Evolutionary conservation across 2,329 filamentous ascomycete species (phyloP).

Genomic region (Colletotrichum godetiae): DNA sequence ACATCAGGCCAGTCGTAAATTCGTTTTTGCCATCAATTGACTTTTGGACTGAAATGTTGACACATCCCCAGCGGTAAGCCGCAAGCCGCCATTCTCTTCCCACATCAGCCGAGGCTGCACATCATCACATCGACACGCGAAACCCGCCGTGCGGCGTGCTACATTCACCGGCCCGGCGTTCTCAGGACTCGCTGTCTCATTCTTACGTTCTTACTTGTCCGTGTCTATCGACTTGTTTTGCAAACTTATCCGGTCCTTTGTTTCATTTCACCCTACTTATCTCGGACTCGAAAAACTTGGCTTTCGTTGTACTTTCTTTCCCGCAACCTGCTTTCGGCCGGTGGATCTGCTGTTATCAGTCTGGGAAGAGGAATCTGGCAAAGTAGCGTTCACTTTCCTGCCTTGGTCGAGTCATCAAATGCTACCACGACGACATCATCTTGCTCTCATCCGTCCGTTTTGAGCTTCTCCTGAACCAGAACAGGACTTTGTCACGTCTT

Average conservation of each 20-base stretch:
- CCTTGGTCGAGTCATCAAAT: constrained; percentile 12
- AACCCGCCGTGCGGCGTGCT: background rate
- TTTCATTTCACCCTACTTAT: background rate
- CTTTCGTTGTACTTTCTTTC: background rate
- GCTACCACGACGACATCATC: constrained; percentile 27
- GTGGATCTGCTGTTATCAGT: constrained; percentile 11
- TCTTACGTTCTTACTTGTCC: background rate
- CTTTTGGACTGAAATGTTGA: background rate
- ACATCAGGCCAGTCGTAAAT: background rate
- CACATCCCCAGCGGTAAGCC: constrained; percentile 3
- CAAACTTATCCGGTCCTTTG: background rate
- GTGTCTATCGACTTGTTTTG: background rate
- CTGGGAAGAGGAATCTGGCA: background rate
- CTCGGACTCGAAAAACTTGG: background rate
- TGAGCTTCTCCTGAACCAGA: constrained; percentile 9
- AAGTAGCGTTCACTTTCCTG: background rate
- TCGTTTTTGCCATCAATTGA: background rate
- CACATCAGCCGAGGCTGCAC: background rate
- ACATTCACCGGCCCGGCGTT: background rate
- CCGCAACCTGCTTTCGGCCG: constrained; percentile 21
- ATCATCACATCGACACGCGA: background rate
- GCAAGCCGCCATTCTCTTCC: background rate
- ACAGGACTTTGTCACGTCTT: constrained; percentile 14
- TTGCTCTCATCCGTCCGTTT: constrained; percentile 7
- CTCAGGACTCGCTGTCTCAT: background rate